Base-by-base conservation (phyloP, 495 filamentous ascomycete species). In the Penicillium robsamsonii region DNA sequence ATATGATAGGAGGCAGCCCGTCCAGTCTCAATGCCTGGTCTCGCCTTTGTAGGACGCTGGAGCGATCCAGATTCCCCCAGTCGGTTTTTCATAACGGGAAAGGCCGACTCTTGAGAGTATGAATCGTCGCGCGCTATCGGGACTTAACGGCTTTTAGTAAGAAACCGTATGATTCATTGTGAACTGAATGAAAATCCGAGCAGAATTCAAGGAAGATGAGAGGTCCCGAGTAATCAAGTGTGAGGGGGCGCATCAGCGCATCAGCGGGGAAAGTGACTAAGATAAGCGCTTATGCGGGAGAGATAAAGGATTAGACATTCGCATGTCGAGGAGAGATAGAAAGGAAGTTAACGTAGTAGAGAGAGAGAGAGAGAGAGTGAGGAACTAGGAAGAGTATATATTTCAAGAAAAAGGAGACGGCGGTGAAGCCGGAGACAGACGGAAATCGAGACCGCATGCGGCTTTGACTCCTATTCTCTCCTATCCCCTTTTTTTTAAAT, bases 101-200 rank as follows among this genome's bases (percentile, higher is more conserved):
- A 41, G 27, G 49, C 58, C 62, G 61, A 50, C 33, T 65, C 68
- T 44, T 58, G 63, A 40, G 46, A 57, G 44, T 50, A 41, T 18
- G 56, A 55, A 41, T 55, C 45, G 50, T 70, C 63, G 48, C 61
- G 61, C 51, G 64, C 66, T 64, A 70, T 25, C 30, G 46, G 52
- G 44, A 46, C 44, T 59, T 50, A 53, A 27, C 25, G 25, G 25
- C 25, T 27, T 27, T 54, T 43, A 69, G 35, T 37, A 56, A 45
- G 38, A 31, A 48, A 45, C 52, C 33, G 52, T 52, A 49, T 51
- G 37, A 55, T 54, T 55, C 66, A 69, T 65, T 41, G 52, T 45
- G 22, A 27, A 30, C 24, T 18, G 24, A 22, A 40, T 5, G 31
- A 33, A 27, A 37, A 48, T 15, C 29, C 12, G n/a, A 30, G 44